Percentiles rank a stretch among this genome's conserved stretches.
Evolutionary conservation across 352 stramenopile genomes (phyloP).

Genomic region (Phytophthora pini): DNA sequence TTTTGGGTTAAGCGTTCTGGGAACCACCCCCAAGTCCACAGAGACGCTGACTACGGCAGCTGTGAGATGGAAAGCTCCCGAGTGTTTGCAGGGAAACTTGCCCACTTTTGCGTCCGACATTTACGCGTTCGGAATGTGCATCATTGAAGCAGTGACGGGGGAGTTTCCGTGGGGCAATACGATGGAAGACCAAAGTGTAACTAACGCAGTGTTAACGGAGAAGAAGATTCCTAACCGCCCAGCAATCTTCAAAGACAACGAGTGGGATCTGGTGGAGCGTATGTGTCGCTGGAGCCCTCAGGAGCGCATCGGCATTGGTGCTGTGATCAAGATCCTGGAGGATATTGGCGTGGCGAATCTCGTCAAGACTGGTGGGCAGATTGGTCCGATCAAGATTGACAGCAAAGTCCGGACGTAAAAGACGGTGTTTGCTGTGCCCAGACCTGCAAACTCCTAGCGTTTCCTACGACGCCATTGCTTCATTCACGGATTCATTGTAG

Average conservation of each 20-base stretch:
- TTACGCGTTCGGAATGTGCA: slow-evolving; percentile 49
- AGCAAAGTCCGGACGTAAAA: slow-evolving; percentile 2
- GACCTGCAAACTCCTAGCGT: not conserved
- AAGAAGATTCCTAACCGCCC: slow-evolving; percentile 26
- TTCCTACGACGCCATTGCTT: slow-evolving; percentile 2
- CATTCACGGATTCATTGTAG: slow-evolving; percentile 9
- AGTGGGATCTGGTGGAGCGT: slow-evolving; percentile 35
- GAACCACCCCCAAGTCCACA: slow-evolving; percentile 18
- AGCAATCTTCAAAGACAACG: slow-evolving; percentile 23
- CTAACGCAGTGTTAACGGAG: slow-evolving; percentile 11
- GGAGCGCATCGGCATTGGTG: slow-evolving; percentile 32
- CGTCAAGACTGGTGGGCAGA: slow-evolving; percentile 19
- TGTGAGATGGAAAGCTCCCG: slow-evolving; percentile 37
- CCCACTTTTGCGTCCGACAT: slow-evolving; percentile 37
- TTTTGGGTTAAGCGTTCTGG: slow-evolving; percentile 34
- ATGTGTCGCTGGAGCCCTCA: slow-evolving; percentile 35
- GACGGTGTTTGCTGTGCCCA: no score
- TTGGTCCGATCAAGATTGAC: slow-evolving; percentile 10
- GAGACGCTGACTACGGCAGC: slow-evolving; percentile 17
- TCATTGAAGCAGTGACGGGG: slow-evolving; percentile 42
- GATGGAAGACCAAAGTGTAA: slow-evolving; percentile 14
- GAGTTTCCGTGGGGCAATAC: slow-evolving; percentile 24
- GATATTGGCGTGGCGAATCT: slow-evolving; percentile 34
- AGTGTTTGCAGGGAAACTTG: slow-evolving; percentile 22
- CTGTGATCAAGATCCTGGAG: slow-evolving; percentile 42